Conservation (phyloP, 306 rosid species). For the Lablab purpureus region DNA sequence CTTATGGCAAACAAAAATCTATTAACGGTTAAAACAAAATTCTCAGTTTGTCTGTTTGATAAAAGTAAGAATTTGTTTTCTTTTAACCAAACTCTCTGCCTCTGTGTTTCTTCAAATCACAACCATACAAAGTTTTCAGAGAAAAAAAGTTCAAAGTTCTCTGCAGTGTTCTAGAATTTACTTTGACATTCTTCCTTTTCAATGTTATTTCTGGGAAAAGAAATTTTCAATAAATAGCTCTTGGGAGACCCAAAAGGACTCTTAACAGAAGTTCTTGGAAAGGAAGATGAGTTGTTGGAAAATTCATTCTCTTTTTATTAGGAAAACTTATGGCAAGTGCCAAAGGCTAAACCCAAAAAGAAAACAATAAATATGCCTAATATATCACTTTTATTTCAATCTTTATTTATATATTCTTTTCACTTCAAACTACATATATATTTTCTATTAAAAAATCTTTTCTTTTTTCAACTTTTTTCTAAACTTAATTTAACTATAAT, state of each 20-base stretch:
- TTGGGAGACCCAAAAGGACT: neutral
- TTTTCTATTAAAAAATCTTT: too few species aligned
- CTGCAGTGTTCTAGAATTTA: neutral
- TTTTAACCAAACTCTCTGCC: neutral
- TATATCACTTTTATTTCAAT: too few species aligned
- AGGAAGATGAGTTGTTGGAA: neutral
- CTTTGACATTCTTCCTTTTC: neutral
- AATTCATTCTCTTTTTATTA: neutral
- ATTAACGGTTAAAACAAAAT: too few species aligned
- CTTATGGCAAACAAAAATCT: too few species aligned
- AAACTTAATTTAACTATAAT: too few species aligned
- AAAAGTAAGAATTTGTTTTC: constrained; percentile 10
- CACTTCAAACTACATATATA: neutral
- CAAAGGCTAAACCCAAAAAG: neutral
- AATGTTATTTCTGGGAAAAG: neutral
- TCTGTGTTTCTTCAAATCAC: neutral
- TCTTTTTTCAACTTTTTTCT: too few species aligned
- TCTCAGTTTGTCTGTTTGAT: neutral
- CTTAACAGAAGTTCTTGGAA: constrained; percentile 7
- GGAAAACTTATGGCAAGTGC: neutral
- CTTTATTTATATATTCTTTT: too few species aligned
- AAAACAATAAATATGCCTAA: neutral
- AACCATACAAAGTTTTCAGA: neutral
- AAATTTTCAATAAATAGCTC: neutral
- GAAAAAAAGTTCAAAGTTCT: neutral